Evolutionary conservation across 176 grass and related monocot genomes (phyloP), one percentile per base, ranked within the genome.

Genomic region (Aegilops longissima): DNA sequence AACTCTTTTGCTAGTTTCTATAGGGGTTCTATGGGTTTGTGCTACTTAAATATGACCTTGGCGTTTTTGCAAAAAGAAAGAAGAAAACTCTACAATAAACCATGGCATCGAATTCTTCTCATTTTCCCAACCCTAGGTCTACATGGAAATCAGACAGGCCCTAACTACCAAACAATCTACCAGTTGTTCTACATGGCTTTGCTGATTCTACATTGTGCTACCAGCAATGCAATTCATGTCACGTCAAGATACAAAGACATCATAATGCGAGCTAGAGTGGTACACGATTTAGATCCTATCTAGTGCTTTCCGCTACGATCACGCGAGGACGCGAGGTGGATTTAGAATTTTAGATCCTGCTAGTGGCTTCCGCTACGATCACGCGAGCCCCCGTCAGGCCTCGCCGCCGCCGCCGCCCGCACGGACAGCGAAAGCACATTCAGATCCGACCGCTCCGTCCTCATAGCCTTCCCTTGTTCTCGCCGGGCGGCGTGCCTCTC

Each of bases 341-440:
- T 44, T 44, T 12, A n/a, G n/a, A n/a, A n/a, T n/a, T n/a, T n/a
- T n/a, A 44, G 42, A 44, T 12, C 42, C 42, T 42, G 0, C 49
- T 52, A 59, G 2, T 73, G 36, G 11, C 14, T 73, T 73, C 38
- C 40, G 70, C 70, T 21, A 59, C 56, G 56, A 59, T 87, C 85
- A 62, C 76, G 85, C 16, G 89, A 81, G 9, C 17, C 62, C 25
- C 82, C 82, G 16, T 72, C 81, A 23, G 86, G 62, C 70, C 90
- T 91, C 30, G 90, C 90, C 62, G 90, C 90, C 38, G 89, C 89
- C 13, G 90, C 90, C 38, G 90, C 86, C 62, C 90, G 85, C 76
- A 88, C 86, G 29, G 81, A 91, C 70, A 91, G 86, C 70, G 90
- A 70, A 51, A 91, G 86, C 82, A 88, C 85, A 5, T 77, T 77